Evolutionary conservation across 2,329 filamentous ascomycete species (phyloP), one percentile per base, ranked within the genome.

Genomic region (Alternaria burnsii): DNA sequence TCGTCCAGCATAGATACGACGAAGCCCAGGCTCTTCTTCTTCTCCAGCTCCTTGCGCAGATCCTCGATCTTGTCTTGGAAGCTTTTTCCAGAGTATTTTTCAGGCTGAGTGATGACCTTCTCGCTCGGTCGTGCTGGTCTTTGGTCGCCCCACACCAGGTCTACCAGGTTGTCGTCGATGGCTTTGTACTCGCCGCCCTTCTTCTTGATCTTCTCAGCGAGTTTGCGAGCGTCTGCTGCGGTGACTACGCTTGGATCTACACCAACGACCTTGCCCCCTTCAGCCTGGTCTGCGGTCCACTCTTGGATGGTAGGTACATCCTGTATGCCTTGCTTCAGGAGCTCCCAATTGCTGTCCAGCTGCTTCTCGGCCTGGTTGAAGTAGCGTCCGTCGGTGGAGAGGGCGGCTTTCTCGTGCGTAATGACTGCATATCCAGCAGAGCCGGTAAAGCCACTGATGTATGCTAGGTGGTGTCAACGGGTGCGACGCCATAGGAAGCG

Each of bases 301-400:
- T 98, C 95, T 76, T 97, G 93, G 92, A 95, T 99, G 0, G 94
- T 98, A 1, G 93, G 94, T 10, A 97, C 93, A 78, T 97, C 93
- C 75, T 95, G 92, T 48, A 97, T 84, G 6, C 95, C 95, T 73
- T 97, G 93, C 82, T 97, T 99, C 63, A 99, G 83, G 41, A 99
- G 84, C 51, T 87, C 83, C 95, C 95, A 99, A 79, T 98, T 98
- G 72, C 80, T 82, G 78, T 98, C 95, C 30, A 99, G 87, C 79
- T 99, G 93, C 72, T 94, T 92, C 63, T 89, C 84, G 26, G 95
- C 95, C 80, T 99, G 95, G 81, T 97, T 98, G 85, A 98, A 99
- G 81, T 99, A 99, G 67, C 95, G 90, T 30, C 95, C 95, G 77
- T 99, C 95, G 30, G 95, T 99, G 12, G 95, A 93, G 58, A 99